Evolutionary conservation across 208 protist genomes (phyloP).

Genomic region (Leishmania guyanensis): DNA sequence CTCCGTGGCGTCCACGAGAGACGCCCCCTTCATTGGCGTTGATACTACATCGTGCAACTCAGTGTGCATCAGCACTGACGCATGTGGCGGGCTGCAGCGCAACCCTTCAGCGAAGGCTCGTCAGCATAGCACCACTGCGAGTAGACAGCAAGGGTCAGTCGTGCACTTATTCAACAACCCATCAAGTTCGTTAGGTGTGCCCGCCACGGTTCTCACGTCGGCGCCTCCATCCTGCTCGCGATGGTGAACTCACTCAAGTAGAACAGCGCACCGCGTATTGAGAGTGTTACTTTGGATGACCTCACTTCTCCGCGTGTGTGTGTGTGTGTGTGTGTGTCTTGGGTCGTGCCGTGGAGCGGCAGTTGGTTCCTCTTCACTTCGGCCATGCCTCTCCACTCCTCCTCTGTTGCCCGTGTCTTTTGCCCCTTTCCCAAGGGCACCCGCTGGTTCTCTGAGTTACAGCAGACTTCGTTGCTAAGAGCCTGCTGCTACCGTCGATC

Average conservation of each 20-base stretch:
- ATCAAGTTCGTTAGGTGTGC: not conserved
- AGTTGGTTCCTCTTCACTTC: not conserved
- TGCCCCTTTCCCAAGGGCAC: not conserved
- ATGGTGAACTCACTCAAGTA: not conserved
- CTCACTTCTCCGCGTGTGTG: not conserved
- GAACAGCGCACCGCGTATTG: not conserved
- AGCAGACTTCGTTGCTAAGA: not conserved
- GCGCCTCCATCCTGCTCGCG: conserved; percentile 3
- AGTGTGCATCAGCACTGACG: no score
- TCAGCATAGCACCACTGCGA: not conserved
- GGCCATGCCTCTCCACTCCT: not conserved
- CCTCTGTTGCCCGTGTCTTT: not conserved
- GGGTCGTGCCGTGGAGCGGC: not conserved
- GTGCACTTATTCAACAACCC: conserved; percentile 7
- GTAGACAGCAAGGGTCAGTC: not conserved
- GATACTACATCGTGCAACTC: not conserved
- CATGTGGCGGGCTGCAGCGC: not conserved
- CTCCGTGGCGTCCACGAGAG: not conserved
- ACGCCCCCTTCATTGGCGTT: not conserved
- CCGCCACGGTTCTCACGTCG: conserved; percentile 6
- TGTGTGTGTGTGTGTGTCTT: not conserved
- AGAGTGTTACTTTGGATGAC: not conserved
- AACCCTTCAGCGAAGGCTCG: conserved; percentile 6
- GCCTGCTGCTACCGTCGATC: not conserved
- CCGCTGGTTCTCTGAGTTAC: not conserved